Evolutionary conservation across 345 rosid species (phyloP).

Genomic region (Erucastrum elatum): DNA sequence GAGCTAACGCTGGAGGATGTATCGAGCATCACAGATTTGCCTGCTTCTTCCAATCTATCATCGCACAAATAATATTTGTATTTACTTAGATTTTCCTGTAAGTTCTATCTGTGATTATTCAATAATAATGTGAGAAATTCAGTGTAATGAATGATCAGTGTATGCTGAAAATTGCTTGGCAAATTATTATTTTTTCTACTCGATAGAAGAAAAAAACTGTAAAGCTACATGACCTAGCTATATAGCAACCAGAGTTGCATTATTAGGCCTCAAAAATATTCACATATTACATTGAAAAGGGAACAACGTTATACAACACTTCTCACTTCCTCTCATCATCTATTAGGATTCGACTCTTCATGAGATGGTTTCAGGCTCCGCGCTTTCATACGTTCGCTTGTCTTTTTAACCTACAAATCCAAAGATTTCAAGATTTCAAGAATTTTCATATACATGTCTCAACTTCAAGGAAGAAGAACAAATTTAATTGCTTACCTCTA

Average conservation of each 20-base stretch:
- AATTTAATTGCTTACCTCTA: conserved; percentile 41
- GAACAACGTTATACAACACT: neutral
- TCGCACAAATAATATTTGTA: conserved; percentile 34
- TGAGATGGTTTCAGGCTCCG: conserved; percentile 39
- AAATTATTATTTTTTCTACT: neutral
- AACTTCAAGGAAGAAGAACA: neutral
- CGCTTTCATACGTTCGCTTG: conserved; percentile 41
- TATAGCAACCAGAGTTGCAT: neutral
- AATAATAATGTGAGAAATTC: neutral
- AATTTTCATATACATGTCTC: neutral
- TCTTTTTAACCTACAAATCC: conserved; percentile 40
- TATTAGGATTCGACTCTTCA: conserved; percentile 26
- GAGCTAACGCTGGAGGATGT: conserved; percentile 74
- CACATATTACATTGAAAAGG: neutral
- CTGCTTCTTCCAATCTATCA: conserved; percentile 58
- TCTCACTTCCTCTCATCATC: conserved; percentile 25
- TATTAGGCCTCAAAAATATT: too few relatives aligned
- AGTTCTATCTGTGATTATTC: conserved; percentile 7
- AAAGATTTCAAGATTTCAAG: neutral
- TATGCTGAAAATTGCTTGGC: conserved; percentile 4
- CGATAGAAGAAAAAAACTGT: neutral
- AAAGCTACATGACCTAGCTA: neutral
- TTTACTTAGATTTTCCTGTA: neutral
- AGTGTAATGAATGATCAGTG: conserved; percentile 18
- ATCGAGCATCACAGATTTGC: conserved; percentile 63